phyloP scores from a whole-genome alignment of 257 asterid species.

The Jacaranda mimosifolia region DNA sequence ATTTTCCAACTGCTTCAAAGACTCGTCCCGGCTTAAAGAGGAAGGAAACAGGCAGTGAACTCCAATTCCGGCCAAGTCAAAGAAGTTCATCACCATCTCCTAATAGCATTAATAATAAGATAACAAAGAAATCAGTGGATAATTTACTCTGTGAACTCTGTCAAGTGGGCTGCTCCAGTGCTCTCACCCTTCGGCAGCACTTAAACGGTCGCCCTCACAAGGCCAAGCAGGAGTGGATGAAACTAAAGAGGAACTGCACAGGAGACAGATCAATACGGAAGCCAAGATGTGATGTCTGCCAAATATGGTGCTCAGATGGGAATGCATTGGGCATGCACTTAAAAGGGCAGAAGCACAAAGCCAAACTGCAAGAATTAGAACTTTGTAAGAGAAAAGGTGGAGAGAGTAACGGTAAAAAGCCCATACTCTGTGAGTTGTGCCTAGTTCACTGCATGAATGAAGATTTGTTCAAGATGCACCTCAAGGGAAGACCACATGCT shows the following conservation, averaged over 20 bases:
- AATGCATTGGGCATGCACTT: conserved; percentile 46
- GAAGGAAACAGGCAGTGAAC: conserved; percentile 11
- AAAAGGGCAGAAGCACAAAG: conserved; percentile 65
- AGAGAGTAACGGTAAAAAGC: background rate
- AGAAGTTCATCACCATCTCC: background rate
- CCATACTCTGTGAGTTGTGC: conserved; percentile 55
- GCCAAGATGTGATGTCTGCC: conserved; percentile 53
- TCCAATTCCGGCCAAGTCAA: background rate
- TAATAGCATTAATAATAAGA: background rate
- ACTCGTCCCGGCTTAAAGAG: conserved; percentile 39
- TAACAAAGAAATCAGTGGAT: conserved; percentile 8
- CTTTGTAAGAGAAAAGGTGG: conserved; percentile 15
- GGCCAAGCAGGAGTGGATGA: conserved; percentile 45
- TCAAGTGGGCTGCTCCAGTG: conserved; percentile 51
- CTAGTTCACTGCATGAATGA: conserved; percentile 56
- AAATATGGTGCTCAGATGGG: conserved; percentile 54
- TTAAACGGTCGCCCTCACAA: conserved; percentile 62
- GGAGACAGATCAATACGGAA: background rate
- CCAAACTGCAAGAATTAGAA: conserved; percentile 44
- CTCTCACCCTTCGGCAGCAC: conserved; percentile 46
- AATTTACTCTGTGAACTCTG: conserved; percentile 52
- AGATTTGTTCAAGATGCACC: conserved; percentile 48
- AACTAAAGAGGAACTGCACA: conserved; percentile 19
- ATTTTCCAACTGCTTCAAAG: conserved; percentile 2
- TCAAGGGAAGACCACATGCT: conserved; percentile 55